Conservation (phyloP, 768 basidiomycete genomes). For the Cystobasidium ongulense region DNA sequence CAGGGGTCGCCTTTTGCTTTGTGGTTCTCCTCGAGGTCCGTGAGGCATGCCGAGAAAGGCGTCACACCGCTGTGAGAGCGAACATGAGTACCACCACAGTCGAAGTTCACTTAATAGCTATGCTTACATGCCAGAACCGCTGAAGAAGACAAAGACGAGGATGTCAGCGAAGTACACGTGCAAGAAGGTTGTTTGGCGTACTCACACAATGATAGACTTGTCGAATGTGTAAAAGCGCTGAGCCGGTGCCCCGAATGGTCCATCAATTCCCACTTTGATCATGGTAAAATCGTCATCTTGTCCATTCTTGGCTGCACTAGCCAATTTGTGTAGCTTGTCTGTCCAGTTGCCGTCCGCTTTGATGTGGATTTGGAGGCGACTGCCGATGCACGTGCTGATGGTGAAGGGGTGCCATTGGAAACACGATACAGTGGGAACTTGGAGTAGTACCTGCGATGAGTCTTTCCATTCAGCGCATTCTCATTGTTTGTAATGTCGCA, state of each 20-base stretch:
- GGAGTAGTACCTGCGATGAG: slow-evolving; percentile 2
- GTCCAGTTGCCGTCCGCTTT: slow-evolving; percentile 31
- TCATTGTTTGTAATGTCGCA: neutral
- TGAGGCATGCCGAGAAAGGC: slow-evolving; percentile 20
- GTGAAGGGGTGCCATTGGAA: slow-evolving; percentile 32
- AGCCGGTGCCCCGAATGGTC: slow-evolving; percentile 25
- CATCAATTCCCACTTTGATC: slow-evolving; percentile 17
- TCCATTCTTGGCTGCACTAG: neutral
- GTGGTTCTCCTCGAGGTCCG: slow-evolving; percentile 25
- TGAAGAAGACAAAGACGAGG: neutral
- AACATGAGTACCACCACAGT: neutral
- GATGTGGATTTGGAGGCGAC: slow-evolving; percentile 25
- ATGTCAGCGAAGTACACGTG: too few species aligned
- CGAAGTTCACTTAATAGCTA: neutral
- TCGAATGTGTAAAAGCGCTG: slow-evolving; percentile 28
- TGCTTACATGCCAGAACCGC: slow-evolving; percentile 9
- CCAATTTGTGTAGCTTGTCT: slow-evolving; percentile 3
- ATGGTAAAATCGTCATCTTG: neutral
- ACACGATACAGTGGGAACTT: slow-evolving; percentile 9
- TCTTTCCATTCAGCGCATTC: neutral
- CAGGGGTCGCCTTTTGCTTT: slow-evolving; percentile 22
- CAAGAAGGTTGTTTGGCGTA: too few species aligned
- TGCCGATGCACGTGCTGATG: slow-evolving; percentile 23
- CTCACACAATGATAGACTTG: slow-evolving; percentile 27
- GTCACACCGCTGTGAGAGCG: slow-evolving; percentile 5